phyloP scores from a whole-genome alignment of 306 rosid genomes.

The Hippophae tibetana region DNA sequence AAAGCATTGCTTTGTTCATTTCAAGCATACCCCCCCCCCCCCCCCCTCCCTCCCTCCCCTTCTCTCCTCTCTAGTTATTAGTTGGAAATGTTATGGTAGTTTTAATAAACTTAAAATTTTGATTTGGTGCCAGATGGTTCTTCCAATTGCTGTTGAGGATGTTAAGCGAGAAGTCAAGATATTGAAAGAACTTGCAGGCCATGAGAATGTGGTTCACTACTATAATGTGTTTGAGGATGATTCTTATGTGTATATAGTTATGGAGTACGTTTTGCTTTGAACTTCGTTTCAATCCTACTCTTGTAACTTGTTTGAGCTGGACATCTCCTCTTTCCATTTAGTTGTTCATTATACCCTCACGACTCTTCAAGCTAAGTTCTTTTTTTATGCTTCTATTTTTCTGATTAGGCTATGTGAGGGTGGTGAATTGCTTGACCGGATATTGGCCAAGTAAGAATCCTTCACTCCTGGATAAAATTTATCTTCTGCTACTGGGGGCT shows the following conservation, averaged over 20 bases:
- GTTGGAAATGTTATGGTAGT: conserved; percentile 3
- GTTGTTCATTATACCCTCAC: conserved; percentile 1
- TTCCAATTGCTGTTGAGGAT: conserved; percentile 96
- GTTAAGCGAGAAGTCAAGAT: conserved; percentile 94
- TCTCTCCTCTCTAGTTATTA: not conserved
- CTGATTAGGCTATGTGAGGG: conserved; percentile 88
- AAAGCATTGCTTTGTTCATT: no score
- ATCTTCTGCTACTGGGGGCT: conserved; percentile 2
- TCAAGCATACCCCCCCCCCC: no score
- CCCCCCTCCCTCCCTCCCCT: not conserved
- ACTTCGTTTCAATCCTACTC: conserved; percentile 13
- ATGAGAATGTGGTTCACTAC: conserved; percentile 91
- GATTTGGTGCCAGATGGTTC: conserved; percentile 76
- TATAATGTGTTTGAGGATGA: conserved; percentile 83
- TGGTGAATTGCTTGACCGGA: conserved; percentile 90
- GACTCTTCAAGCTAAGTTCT: conserved; percentile 1
- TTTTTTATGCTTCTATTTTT: conserved; percentile 4
- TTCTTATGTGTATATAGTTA: conserved; percentile 86
- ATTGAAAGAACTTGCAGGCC: conserved; percentile 81
- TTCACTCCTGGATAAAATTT: conserved; percentile 11
- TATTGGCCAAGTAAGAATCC: conserved; percentile 78
- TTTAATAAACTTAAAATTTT: conserved; percentile 14
- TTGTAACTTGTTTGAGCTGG: conserved; percentile 13
- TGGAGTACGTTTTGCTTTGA: conserved; percentile 67
- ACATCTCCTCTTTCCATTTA: conserved; percentile 4